Base-by-base conservation (phyloP, 768 basidiomycete species). In the Leccinum olivaceopallidum region DNA sequence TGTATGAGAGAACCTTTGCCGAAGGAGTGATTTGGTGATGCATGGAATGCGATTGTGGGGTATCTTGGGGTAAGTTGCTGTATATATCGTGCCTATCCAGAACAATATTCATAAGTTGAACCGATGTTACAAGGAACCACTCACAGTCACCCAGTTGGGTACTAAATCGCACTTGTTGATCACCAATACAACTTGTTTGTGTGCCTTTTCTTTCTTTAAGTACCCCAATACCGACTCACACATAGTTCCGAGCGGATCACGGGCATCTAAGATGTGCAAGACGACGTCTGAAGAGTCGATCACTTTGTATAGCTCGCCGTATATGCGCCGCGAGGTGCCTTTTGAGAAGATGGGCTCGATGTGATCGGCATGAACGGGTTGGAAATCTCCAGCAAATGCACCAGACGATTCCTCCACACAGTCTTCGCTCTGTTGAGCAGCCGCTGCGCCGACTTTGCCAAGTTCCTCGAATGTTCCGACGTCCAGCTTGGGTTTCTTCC, bases 141-240 rank as follows among this genome's bases (percentile, higher is more conserved):
- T 76, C 75, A 95, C 95, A 9, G 96, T 98, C 47, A 97, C 96
- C 96, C 96, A 99, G 68, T 94, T 97, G 7, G 96, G 97, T 13
- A 99, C 95, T 58, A 99, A 78, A 76, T 99, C 96, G 71, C 96
- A 97, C 79, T 99, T 99, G 81, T 99, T 99, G 67, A 99, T 86
- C 56, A 99, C 84, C 59, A 98, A 86, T 4, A 99, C 92, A 60
- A 99, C 85, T 75, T 98, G 96, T 76, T 99, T 99, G 77, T 97
- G 94, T 22, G 92, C 83, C 76, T 98, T 98, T 78, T 99, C 96
- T 76, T 97, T 98, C 69, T 85, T 86, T 69, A 99, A 82, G 68
- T 90, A 97, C 63, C 95, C 93, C 54, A 98, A 83, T 14, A 97
- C 91, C 13, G 91, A 94, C 71, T 95, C 89, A 76, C 96, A 99